Evolutionary conservation across 1,284 basidiomycete species (phyloP), one percentile per base, ranked within the genome.

Genomic region (Microstroma glucosiphilum): DNA sequence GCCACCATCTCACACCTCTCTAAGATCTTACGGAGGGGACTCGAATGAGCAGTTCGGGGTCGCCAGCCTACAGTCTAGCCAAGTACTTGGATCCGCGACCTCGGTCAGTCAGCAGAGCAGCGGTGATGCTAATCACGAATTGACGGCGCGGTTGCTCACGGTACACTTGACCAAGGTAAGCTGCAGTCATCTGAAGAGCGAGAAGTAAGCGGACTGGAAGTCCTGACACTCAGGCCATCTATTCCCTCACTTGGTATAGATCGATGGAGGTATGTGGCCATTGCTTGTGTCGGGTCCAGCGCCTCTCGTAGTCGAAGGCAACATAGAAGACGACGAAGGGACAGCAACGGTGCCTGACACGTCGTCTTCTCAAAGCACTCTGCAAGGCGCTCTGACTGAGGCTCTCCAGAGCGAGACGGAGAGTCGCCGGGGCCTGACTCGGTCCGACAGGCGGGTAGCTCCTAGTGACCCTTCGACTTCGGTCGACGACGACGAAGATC

Each of bases 231-330:
- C 11, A 43, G 11, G 41, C 41, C 11, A 43, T 11, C 41, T 43
- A 43, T n/a, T 21, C 17, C 43, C 12, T 48, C 43, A 6, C n/a
- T 13, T 13, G 8, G 17, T 13, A 15, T 41, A 61, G 40, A 58
- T 61, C 46, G 60, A 61, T 43, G 54, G n/a, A 26, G 60, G 60
- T 21, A 61, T 61, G 12, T 61, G 60, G 60, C 60, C 60, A 17
- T 43, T n/a, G 40, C 55, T 61, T 12, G 43, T 61, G 2, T 40
- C 58, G n/a, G 60, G 60, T 9, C 60, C 60, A 21, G 55, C 40
- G 12, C 51, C 51, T 13, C 43, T n/a, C 6, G 17, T n/a, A 6
- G 43, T 21, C 3, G 43, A 12, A 6, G 21, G 43, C 43, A 17
- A 17, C 30, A 37, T 37, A 9, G 30, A 37, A 37, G 30, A 37